Evolutionary conservation across 768 basidiomycete genomes (phyloP).

Genomic region (Mycena metata): DNA sequence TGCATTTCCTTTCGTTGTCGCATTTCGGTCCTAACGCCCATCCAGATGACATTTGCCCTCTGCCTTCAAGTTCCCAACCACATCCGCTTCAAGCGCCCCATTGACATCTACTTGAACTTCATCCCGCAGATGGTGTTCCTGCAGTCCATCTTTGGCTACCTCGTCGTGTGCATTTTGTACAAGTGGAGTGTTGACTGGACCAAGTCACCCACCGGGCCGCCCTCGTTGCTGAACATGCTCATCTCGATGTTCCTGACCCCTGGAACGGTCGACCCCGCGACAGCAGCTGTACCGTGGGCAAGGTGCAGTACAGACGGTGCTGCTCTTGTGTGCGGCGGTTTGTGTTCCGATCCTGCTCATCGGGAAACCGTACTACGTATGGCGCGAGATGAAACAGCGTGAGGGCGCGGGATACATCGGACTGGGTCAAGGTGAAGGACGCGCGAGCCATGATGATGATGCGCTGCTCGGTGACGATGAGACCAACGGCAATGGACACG

Average conservation of each 20-base stretch:
- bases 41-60: slow-evolving; percentile 97
- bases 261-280: slow-evolving; percentile 76
- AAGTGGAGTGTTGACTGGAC: slow-evolving; percentile 98
- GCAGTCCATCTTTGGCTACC: slow-evolving; percentile 97
- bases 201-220: slow-evolving; percentile 74
- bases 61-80: slow-evolving; percentile 98
- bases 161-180: slow-evolving; percentile 94
- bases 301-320: slow-evolving; percentile 81
- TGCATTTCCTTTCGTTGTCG: slow-evolving; percentile 32
- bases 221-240: slow-evolving; percentile 94
- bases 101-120: slow-evolving; percentile 95
- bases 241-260: slow-evolving; percentile 97
- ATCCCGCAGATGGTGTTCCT: slow-evolving; percentile 98
- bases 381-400: slow-evolving; percentile 89
- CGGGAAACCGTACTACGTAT: slow-evolving; percentile 91
- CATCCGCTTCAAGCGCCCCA: slow-evolving; percentile 88
- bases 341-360: slow-evolving; percentile 97
- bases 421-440: slow-evolving; percentile 69
- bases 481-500: slow-evolving; percentile 32
- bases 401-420: slow-evolving; percentile 89
- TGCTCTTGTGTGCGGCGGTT: slow-evolving; percentile 82
- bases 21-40: slow-evolving; percentile 23
- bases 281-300: slow-evolving; percentile 91
- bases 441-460: slow-evolving; percentile 67
- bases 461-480: slow-evolving; percentile 85